Base-by-base conservation (phyloP, 169 alveolate genomes). In the Plasmodium reichenowi region DNA sequence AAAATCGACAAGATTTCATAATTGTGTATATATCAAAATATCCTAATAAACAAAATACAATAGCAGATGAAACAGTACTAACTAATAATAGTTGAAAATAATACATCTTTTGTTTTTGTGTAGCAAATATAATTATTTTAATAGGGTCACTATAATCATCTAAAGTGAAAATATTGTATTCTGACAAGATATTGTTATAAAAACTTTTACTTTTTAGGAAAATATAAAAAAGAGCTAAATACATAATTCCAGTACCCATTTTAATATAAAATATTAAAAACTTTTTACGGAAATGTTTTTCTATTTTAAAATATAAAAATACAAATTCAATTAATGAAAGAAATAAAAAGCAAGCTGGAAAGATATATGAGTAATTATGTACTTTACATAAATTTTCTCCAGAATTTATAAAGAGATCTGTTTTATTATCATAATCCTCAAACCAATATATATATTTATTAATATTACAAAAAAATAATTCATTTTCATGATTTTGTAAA, bases 31-130 rank as follows among this genome's bases (percentile, higher is more conserved):
- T 22, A 68, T 80, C 90, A 48, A 56, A 80, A 56, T 56, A 80
- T 6, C 85, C n/a, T 60, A 68, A 56, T 3, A 56, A 13, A 20
- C 43, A 24, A 43, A 66, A 68, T 45, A 80, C 2, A 60, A 68
- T 13, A n/a, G 73, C 72, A 24, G 85, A 80, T 52, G 70, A 5
- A 43, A 70, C 43, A 47, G 80, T 80, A 17, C 74, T 80, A 38
- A 80, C 56, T 26, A 80, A 15, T 15, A 80, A 48, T n/a, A 80
- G 32, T 29, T 43, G 73, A 13, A 80, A 68, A 58, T 58, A 67
- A 22, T 67, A 80, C 54, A 24, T 32, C 83, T 80, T 80, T 22
- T 80, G 90, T 47, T 80, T 80, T 72, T 80, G 90, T 13, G 85
- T 80, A 17, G 80, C 38, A 38, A 45, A 58, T 22, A 80, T 67